These are phyloP conservation scores for Chloris gayana DNA, from an alignment of 176 grass and related monocot genomes.

Conservation along the genomic window DNA sequence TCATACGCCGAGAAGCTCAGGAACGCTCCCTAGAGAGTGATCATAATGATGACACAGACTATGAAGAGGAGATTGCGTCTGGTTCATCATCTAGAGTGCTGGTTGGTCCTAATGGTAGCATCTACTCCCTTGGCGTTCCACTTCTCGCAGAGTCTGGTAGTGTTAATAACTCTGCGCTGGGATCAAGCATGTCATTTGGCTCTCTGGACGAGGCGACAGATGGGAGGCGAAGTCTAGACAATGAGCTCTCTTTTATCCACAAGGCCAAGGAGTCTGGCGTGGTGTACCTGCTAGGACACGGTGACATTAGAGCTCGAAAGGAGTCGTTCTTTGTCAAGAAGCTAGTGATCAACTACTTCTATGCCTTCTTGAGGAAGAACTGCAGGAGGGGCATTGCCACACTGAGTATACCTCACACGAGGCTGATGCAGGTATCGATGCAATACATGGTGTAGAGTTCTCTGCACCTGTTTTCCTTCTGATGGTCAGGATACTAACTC, in stretches of 20 bases:
- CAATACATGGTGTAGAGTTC: conserved; percentile 86
- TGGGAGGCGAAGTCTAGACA: conserved; percentile 61
- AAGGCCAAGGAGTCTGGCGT: conserved; percentile 84
- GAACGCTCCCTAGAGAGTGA: conserved; percentile 92
- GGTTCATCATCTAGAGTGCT: conserved; percentile 51
- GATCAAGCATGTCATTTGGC: conserved; percentile 61
- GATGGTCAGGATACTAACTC: conserved; percentile 22
- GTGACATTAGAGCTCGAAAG: conserved; percentile 87
- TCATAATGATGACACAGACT: conserved; percentile 61
- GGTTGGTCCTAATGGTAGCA: conserved; percentile 73
- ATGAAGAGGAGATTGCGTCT: conserved; percentile 56
- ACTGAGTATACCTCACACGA: conserved; percentile 72
- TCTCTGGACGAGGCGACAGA: conserved; percentile 39
- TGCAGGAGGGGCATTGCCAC: conserved; percentile 81
- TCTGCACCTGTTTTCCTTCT: conserved; percentile 4
- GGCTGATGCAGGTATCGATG: conserved; percentile 96
- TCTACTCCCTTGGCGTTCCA: conserved; percentile 70
- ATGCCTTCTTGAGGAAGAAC: conserved; percentile 90
- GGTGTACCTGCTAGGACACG: conserved; percentile 89
- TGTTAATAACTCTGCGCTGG: conserved; percentile 41
- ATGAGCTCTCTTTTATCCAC: conserved; percentile 80
- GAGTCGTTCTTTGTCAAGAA: conserved; percentile 96
- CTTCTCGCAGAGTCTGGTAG: conserved; percentile 46
- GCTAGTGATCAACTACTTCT: conserved; percentile 97
- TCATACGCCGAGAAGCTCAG: conserved; percentile 87